Percentiles rank a stretch among this genome's conserved stretches.
Conservation (phyloP, 106 monocot species). For the Acorus gramineus region DNA sequence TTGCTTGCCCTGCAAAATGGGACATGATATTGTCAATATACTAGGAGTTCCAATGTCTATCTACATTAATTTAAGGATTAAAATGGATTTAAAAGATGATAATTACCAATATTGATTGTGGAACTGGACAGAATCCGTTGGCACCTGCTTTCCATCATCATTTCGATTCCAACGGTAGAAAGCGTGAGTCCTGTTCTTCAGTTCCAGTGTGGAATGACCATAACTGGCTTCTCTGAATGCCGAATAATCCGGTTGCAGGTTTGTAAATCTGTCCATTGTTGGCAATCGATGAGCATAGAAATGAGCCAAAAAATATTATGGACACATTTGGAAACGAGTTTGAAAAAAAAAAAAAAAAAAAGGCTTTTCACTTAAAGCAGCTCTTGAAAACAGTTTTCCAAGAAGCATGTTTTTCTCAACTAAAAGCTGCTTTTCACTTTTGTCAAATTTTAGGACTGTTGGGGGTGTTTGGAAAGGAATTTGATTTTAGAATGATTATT, state of each 20-base stretch:
- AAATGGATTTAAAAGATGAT: not conserved
- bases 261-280: slow-evolving; percentile 38
- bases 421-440: no score
- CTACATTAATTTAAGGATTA: no score
- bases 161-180: slow-evolving; percentile 91
- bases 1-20: no score
- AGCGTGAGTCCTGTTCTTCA: slow-evolving; percentile 93
- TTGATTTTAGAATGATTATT: no score
- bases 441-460: no score
- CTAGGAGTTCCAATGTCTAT: no score
- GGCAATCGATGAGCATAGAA: not conserved
- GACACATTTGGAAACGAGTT: no score
- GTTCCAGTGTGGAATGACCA: slow-evolving; percentile 79
- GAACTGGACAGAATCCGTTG: slow-evolving; percentile 56
- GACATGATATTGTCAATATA: no score
- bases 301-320: not conserved
- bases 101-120: slow-evolving; percentile 88
- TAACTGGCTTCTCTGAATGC: slow-evolving; percentile 96
- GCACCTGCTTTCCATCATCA: slow-evolving; percentile 64
- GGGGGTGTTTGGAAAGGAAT: no score
- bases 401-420: no score
- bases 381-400: no score
- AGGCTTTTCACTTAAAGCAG: not conserved
- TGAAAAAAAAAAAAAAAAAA: not conserved
- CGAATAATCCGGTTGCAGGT: slow-evolving; percentile 88